Conservation (phyloP, 768 basidiomycete species). For the Pleurotus ostreatus region DNA sequence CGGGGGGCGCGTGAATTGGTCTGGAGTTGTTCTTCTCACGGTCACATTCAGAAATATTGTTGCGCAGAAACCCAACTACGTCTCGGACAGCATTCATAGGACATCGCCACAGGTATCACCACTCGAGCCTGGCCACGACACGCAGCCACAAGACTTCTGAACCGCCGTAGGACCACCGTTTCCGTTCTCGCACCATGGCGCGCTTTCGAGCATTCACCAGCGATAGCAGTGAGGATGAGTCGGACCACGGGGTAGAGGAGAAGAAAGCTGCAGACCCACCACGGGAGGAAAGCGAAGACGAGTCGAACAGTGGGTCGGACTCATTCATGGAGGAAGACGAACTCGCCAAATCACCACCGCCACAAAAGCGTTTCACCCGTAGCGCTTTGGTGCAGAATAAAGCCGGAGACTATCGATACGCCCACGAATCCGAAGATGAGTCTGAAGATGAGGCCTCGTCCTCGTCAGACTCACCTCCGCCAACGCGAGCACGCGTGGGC, state of each 20-base stretch:
- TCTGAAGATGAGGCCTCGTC: slow-evolving; percentile 9
- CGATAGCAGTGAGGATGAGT: slow-evolving; percentile 15
- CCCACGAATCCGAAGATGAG: slow-evolving; percentile 35
- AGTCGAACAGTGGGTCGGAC: slow-evolving; percentile 27
- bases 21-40: no score
- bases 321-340: slow-evolving; percentile 55
- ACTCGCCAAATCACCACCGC: slow-evolving; percentile 21
- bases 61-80: no score
- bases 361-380: slow-evolving; percentile 21
- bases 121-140: no score
- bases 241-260: slow-evolving; percentile 7
- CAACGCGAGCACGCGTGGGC: slow-evolving; percentile 20
- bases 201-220: slow-evolving; percentile 4
- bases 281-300: slow-evolving; percentile 25
- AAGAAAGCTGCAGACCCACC: slow-evolving; percentile 15
- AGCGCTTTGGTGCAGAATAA: slow-evolving; percentile 54
- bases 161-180: no score
- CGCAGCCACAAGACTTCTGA: no score
- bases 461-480: slow-evolving; percentile 29
- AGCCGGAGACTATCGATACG: slow-evolving; percentile 44
- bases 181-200: background rate
- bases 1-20: no score
- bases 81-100: no score
- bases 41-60: no score
- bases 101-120: no score